phyloP scores from a whole-genome alignment of 352 stramenopile species.

The Globisporangium barbulae region DNA sequence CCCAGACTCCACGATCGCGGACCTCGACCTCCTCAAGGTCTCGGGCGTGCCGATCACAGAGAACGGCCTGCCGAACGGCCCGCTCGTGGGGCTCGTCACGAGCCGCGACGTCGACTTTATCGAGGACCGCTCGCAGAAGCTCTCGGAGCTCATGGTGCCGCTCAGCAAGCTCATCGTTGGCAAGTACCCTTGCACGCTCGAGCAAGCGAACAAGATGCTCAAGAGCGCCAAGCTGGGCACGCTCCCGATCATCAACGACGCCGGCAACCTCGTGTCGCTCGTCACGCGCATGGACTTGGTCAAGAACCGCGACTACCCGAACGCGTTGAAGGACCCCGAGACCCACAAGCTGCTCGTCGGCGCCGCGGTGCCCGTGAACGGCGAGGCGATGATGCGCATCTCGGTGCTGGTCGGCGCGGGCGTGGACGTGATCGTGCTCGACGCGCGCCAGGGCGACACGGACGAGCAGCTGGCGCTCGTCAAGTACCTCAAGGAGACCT shows the following conservation, averaged over 20 bases:
- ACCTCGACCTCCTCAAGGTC: slow-evolving; percentile 93
- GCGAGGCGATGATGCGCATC: slow-evolving; percentile 89
- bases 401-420: slow-evolving; percentile 88
- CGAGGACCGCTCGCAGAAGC: slow-evolving; percentile 78
- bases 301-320: slow-evolving; percentile 95
- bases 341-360: slow-evolving; percentile 95
- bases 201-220: slow-evolving; percentile 96
- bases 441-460: slow-evolving; percentile 98
- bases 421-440: slow-evolving; percentile 97
- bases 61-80: slow-evolving; percentile 92
- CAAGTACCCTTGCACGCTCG: slow-evolving; percentile 91
- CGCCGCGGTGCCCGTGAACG: slow-evolving; percentile 95
- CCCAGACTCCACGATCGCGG: slow-evolving; percentile 88
- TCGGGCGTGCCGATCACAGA: slow-evolving; percentile 98
- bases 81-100: slow-evolving; percentile 97
- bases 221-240: slow-evolving; percentile 98
- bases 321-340: slow-evolving; percentile 91
- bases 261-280: slow-evolving; percentile 94
- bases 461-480: slow-evolving; percentile 69
- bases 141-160: slow-evolving; percentile 78
- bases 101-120: slow-evolving; percentile 98
- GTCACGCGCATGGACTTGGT: slow-evolving; percentile 96
- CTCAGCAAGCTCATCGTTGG: slow-evolving; percentile 84
- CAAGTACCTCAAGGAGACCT: slow-evolving; percentile 92
- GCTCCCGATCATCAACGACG: slow-evolving; percentile 96